Evolutionary conservation across 169 alveolate genomes (phyloP), one percentile per base, ranked within the genome.

Genomic region (Plasmodium knowlesi): DNA sequence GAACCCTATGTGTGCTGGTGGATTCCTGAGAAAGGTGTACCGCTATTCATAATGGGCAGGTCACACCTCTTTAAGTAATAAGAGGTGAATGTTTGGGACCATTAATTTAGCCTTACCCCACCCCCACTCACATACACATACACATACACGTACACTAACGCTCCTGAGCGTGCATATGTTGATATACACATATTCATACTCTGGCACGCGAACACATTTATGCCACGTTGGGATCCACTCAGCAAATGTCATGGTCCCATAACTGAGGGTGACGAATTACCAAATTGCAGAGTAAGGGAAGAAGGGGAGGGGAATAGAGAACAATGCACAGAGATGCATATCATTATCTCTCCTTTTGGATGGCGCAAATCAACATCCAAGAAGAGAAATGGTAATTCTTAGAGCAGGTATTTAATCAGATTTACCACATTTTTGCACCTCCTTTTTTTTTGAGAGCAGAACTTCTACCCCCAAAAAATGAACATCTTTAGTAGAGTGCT

Each of bases 401-500:
- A 67, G 41, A 67, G 37, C 12, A 28, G 37, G 10, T 16, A 25
- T 67, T 19, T 67, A 67, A 67, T 67, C 41, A 67, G 41, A 67
- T 16, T 28, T 12, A 14, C 37, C 76, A 34, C 37, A 67, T 9
- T 67, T 67, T 67, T 67, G n/a, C 12, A 22, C n/a, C 76, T 5
- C 76, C 76, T n/a, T 67, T 67, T 50, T 12, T 67, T 67, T 22
- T 22, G n/a, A 19, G 0, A 72, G 43, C 16, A 82, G 6, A 43
- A 39, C 50, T 71, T 14, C 57, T 8, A n/a, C 57, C 1, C 28
- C 50, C 19, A 10, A 28, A 78, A 78, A 61, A 85, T 79, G 93
- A 82, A 61, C 28, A 19, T 70, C n/a, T 14, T 82, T 2, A 67
- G 72, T 67, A 92, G 74, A 54, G 54, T 30, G 78, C 34, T 83